Base-by-base conservation (phyloP, 345 rosid species). In the Murraya paniculata region DNA sequence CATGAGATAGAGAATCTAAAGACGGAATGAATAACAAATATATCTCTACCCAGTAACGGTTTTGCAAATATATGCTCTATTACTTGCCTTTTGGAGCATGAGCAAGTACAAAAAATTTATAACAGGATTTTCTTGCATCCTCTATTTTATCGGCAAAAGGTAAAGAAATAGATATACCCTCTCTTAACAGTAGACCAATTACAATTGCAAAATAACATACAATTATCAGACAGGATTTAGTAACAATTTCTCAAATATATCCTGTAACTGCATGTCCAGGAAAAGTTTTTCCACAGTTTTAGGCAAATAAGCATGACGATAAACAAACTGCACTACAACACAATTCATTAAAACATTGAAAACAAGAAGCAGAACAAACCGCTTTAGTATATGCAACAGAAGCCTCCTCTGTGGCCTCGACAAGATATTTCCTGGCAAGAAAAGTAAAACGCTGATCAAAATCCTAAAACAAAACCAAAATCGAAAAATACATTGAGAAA, bases 391-490 rank as follows among this genome's bases (percentile, higher is more conserved):
- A 96, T 57, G 94, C 97, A 80, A 91, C 86, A 74, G 98, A 91
- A 81, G 98, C 97, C 89, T 94, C 98, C 82, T 96, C 97, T 0
- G 98, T 94, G 57, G 98, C 98, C 86, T 96, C 99, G 0, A 89
- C 91, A 59, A 96, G 95, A 83, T 89, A 91, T 80, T 92, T 94
- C 91, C 99, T 96, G 85, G 60, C 68, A 71, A 66, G 41, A 72
- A 75, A 56, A 59, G 27, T n/a, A 57, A 19, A 56, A 75, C 13
- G 57, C 45, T 27, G 27, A 36, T 72, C 33, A 68, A 56, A 28
- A 73, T 14, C 25, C 25, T 28, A 22, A 19, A 64, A 76, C 13
- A 7, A 22, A 69, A 62, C 64, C 19, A 7, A 2, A 24, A 62
- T 36, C 59, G 21, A 21, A 41, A 38, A 6, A 14, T 24, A 60